Evolutionary conservation across 345 rosid species (phyloP).

Genomic region (Zanthoxylum bungeanum): DNA sequence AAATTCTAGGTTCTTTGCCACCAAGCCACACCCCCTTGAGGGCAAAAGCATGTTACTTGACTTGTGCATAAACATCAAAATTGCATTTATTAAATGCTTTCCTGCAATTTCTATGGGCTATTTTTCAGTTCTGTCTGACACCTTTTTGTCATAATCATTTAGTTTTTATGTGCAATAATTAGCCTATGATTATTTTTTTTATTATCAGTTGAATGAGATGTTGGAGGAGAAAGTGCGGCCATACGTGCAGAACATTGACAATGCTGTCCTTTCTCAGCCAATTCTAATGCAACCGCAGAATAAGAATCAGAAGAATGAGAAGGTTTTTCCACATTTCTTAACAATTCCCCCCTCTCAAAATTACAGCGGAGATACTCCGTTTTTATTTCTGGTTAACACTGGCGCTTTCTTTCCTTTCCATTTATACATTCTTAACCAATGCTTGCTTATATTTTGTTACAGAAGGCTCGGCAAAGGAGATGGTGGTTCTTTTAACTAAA

Average conservation of each 20-base stretch:
- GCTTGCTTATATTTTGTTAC: slow-evolving; percentile 14
- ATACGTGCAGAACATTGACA: slow-evolving; percentile 46
- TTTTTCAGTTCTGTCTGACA: background rate
- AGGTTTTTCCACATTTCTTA: slow-evolving; percentile 19
- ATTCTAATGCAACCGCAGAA: slow-evolving; percentile 51
- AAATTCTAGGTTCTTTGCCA: no score
- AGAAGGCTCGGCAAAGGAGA: slow-evolving; percentile 47
- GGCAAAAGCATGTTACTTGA: background rate
- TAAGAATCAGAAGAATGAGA: slow-evolving; percentile 27
- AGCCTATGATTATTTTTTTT: slow-evolving; percentile 6
- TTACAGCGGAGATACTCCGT: no score
- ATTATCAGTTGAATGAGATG: slow-evolving; percentile 65
- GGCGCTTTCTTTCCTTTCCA: background rate
- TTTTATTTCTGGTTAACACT: no score
- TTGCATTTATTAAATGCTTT: background rate
- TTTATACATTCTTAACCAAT: background rate
- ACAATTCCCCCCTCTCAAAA: no score
- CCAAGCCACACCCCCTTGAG: no score
- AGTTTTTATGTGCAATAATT: background rate
- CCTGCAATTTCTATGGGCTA: background rate
- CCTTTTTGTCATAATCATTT: no score
- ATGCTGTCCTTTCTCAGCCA: slow-evolving; percentile 53
- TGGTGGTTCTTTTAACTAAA: slow-evolving; percentile 73
- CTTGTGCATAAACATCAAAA: background rate
- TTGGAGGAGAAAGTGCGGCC: slow-evolving; percentile 87